Evolutionary conservation across 176 grass and related monocot species (phyloP), one percentile per base, ranked within the genome.

Genomic region (Oryza nivara): DNA sequence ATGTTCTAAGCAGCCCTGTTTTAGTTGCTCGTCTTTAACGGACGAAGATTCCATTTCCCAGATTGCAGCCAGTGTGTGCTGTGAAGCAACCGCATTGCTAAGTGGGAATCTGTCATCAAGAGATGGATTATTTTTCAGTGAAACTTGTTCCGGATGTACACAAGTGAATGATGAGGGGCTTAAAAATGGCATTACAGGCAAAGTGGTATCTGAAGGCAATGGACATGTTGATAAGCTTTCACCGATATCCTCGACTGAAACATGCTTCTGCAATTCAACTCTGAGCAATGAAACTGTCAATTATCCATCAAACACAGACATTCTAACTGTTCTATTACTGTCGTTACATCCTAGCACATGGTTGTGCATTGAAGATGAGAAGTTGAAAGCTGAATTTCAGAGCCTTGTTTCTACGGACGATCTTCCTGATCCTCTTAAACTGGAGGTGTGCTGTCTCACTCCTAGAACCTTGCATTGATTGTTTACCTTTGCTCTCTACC

Each of bases 241-340:
- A 85, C 87, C 92, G 20, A 86, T 82, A 72, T 87, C 86, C 43
- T 16, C 28, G 17, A 1, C 0, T 0, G 49, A 75, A 77, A 16
- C 60, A 13, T 79, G 66, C 65, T 74, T 40, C 1, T 87, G 72
- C 75, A 36, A 44, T 86, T 92, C 82, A 81, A 70, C 25, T 49
- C 28, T 71, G 9, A 49, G 13, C 19, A 77, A 64, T 22, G 65
- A 77, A 70, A 73, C 47, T 65, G 19, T 84, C 41, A 84, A 92
- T 77, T 90, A 86, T 70, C 91, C 92, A 63, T 77, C 86, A 51
- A 90, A 25, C 20, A 36, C 32, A 86, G 92, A 92, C 91, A 66
- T 87, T 80, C 32, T 95, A 70, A 92, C 85, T 45, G 87, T 98
- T 88, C 83, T 98, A 54, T 48, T 98, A 22, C 86, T 98, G 54